Percentiles rank a stretch among this genome's conserved stretches.
Conservation (phyloP, 768 basidiomycete genomes). For the Lentinula detonsa region DNA sequence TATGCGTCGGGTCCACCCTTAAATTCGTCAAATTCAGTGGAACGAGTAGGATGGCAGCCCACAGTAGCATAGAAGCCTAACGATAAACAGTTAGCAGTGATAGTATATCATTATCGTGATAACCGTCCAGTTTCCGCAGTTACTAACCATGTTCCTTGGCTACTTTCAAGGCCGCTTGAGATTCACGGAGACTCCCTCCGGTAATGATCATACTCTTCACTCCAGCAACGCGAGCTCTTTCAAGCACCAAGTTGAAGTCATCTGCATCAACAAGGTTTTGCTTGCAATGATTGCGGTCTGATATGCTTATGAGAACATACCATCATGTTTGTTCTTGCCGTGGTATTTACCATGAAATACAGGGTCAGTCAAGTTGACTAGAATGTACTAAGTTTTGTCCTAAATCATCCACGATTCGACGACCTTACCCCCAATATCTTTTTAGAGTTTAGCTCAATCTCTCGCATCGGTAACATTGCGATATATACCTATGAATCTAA, state of each 20-base stretch:
- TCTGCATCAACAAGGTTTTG: constrained; percentile 28
- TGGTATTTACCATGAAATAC: constrained; percentile 48
- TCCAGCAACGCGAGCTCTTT: constrained; percentile 50
- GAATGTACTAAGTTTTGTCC: neutral
- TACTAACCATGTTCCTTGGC: constrained; percentile 49
- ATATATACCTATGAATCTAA: neutral
- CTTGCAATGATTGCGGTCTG: neutral
- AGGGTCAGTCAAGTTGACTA: constrained; percentile 53
- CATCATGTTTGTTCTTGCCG: constrained; percentile 44
- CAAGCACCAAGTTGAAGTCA: constrained; percentile 55
- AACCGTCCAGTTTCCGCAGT: neutral
- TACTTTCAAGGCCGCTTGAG: constrained; percentile 50
- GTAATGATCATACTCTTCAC: constrained; percentile 73
- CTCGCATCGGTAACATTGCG: too few species aligned
- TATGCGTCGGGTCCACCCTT: constrained; percentile 55
- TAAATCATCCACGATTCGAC: neutral
- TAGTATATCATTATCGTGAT: neutral
- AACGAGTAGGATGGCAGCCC: constrained; percentile 78
- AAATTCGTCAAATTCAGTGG: constrained; percentile 57
- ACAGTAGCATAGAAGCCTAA: constrained; percentile 66
- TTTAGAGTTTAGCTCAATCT: neutral
- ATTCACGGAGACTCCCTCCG: constrained; percentile 64
- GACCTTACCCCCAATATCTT: neutral
- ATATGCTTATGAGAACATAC: constrained; percentile 17
- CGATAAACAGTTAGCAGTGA: neutral